Evolutionary conservation across 1,139 yeast genomes (phyloP), one percentile per base, ranked within the genome.

Genomic region (Kazachstania sp.): DNA sequence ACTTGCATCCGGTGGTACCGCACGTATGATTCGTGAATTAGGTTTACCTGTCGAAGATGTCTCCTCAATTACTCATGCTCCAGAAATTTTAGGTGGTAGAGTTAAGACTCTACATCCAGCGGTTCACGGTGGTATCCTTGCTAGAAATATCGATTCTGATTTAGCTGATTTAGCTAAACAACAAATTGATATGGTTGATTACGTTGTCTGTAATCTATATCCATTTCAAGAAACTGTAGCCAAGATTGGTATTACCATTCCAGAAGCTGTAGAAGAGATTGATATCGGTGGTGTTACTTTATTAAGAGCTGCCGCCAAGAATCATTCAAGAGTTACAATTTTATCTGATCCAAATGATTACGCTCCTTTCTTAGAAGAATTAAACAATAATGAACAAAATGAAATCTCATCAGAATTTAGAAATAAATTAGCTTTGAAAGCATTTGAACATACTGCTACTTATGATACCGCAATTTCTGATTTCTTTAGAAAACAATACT

Each of bases 71-170:
- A 92, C 98, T 44, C 95, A 88, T 64, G 97, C 97, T 36, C 98
- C 98, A 46, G 98, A 92, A 71, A 92, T 92, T 95, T 78, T 92
- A 59, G 95, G 97, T 50, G 98, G 98, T 54, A 81, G 98, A 72
- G 98, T 92, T 60, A 92, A 92, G 75, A 92, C 98, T 51, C 77
- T 92, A 61, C 98, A 92, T 68, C 98, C 98, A 39, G 97, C 97
- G 39, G 96, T 92, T 51, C 98, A 92, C 68, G 98, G 95, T 58
- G 98, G 97, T 74, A 92, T 92, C 61, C 78, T 92, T 59, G 97
- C 98, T 48, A 81, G 97, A 73, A 79, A 92, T 72, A 77, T 86
- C 65, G 94, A 84, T 60, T 75, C 86, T 52, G 98, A 92, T 69
- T 94, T 87, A 69, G 71, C 78, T 59, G 98, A 92, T 68, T 78